Base-by-base conservation (phyloP, 2,329 filamentous ascomycete species). In the Neocatenulostroma microsporum region DNA sequence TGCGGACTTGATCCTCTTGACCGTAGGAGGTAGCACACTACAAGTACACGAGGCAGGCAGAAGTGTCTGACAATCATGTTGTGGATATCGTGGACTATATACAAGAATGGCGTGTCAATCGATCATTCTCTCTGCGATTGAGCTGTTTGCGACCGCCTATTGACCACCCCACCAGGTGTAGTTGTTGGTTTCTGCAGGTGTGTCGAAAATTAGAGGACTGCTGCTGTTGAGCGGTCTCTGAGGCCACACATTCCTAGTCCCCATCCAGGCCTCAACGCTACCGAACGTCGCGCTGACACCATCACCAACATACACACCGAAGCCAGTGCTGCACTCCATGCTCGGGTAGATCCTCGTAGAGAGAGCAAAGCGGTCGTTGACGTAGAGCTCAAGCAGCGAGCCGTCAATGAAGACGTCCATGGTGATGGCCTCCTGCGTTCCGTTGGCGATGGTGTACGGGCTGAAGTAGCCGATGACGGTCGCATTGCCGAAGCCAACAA, bases 331-430 rank as follows among this genome's bases (percentile, higher is more conserved):
- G 45, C 67, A 67, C 15, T 50, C 54, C 39, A 62, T 60, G 21
- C 53, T 54, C 9, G 67, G 67, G 42, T 70, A 71, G 29, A 70
- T 64, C 24, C 67, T 57, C 4, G 66, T 67, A 1, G 58, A 53
- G 24, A 62, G 45, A 2, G 58, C 56, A 14, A 62, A 62, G n/a
- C 61, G 51, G 21, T 60, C 64, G 40, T 70, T 70, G 27, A 68
- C 50, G 43, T 65, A 68, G 18, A 71, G 48, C 49, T 71, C 68
- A 0, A 69, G 50, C 17, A 69, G 50, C 1, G 62, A 67, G 17
- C 67, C 67, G 39, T 71, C 68, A 26, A 70, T 46, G 49, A 66
- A 69, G 39, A 70, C 53, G 37, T 68, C 53, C 53, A 69, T 61
- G 5, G 52, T 47, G 21, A 70, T 53, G 13, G 56, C 52, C 46